phyloP scores from a whole-genome alignment of 2,329 filamentous ascomycete species.

The Cladosporium sp. region DNA sequence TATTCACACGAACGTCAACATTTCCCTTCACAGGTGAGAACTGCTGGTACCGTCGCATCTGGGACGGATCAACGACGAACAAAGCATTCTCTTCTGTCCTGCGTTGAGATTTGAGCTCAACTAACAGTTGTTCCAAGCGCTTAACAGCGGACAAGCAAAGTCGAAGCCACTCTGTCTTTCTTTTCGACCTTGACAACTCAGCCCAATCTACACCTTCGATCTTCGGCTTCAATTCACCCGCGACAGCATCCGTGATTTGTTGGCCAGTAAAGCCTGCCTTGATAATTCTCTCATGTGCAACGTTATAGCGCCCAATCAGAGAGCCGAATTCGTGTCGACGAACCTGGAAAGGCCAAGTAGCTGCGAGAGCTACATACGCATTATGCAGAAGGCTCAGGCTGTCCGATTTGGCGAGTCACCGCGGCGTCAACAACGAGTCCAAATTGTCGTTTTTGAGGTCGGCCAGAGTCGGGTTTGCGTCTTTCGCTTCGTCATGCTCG shows the following conservation, averaged over 20 bases:
- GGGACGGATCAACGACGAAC: background rate
- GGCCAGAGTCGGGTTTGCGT: background rate
- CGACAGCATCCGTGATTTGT: background rate
- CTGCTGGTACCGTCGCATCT: background rate
- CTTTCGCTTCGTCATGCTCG: background rate
- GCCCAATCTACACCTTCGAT: background rate
- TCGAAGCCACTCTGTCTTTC: background rate
- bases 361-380: background rate
- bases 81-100: background rate
- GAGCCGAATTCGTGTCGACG: background rate
- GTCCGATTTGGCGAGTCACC: background rate
- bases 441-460: background rate
- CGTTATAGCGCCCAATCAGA: background rate
- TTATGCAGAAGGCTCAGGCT: background rate
- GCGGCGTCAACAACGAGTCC: background rate
- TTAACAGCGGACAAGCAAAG: background rate
- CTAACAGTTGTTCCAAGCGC: background rate
- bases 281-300: background rate
- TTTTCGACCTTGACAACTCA: background rate
- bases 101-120: background rate
- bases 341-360: constrained; percentile 15
- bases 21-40: background rate
- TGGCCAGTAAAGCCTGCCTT: background rate
- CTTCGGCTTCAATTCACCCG: background rate
- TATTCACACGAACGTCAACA: background rate